Conservation (phyloP, 768 basidiomycete species). For the Suillus hirtellus region DNA sequence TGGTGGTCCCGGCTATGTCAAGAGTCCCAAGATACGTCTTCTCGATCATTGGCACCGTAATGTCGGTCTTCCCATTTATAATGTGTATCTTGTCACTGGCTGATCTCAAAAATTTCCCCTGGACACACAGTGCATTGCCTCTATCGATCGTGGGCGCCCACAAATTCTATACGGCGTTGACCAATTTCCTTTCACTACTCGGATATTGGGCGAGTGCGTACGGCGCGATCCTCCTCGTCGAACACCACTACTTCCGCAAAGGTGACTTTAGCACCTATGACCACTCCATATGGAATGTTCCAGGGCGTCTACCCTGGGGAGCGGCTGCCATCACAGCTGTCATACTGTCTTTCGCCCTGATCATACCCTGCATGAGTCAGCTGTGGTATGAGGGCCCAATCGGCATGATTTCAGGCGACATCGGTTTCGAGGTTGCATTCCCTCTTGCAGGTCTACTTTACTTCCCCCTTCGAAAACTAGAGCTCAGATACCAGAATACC, state of each 20-base stretch:
- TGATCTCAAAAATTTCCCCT: slow-evolving; percentile 10
- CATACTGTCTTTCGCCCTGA: slow-evolving; percentile 50
- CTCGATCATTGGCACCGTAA: slow-evolving; percentile 61
- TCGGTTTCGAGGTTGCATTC: slow-evolving; percentile 68
- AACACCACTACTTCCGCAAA: slow-evolving; percentile 67
- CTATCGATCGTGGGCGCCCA: slow-evolving; percentile 69
- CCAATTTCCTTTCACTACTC: slow-evolving; percentile 67
- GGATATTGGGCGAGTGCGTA: slow-evolving; percentile 65
- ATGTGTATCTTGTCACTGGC: slow-evolving; percentile 1
- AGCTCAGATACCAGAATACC: slow-evolving; percentile 37
- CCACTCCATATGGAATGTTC: slow-evolving; percentile 50
- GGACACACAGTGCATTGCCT: slow-evolving; percentile 54
- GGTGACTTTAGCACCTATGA: slow-evolving; percentile 52
- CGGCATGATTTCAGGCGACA: slow-evolving; percentile 62
- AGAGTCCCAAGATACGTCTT: slow-evolving; percentile 71
- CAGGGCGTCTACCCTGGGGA: slow-evolving; percentile 57
- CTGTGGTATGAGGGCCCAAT: slow-evolving; percentile 73
- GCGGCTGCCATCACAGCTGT: slow-evolving; percentile 58
- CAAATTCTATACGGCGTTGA: slow-evolving; percentile 62
- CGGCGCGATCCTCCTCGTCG: slow-evolving; percentile 56
- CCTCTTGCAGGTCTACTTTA: slow-evolving; percentile 48
- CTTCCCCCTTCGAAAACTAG: slow-evolving; percentile 52
- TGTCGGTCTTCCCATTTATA: slow-evolving; percentile 43
- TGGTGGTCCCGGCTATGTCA: slow-evolving; percentile 58
- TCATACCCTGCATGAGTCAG: slow-evolving; percentile 70